A percentile compares a stretch with the other conserved stretches of the same genome.
phyloP scores from a whole-genome alignment of 345 rosid genomes.

The Acer saccharum region DNA sequence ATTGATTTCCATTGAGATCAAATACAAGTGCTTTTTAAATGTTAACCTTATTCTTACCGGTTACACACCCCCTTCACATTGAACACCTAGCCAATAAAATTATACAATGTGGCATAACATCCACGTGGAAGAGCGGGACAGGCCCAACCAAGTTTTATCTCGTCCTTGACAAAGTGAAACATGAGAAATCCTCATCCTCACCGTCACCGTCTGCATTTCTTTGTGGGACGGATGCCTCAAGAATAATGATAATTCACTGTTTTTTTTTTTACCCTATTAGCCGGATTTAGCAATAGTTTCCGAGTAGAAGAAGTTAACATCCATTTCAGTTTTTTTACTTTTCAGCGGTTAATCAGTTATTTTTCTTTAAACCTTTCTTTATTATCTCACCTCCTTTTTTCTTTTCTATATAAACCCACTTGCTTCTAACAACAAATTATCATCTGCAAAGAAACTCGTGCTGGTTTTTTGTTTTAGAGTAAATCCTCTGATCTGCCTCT shows the following conservation, averaged over 20 bases:
- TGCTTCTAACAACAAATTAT: not conserved
- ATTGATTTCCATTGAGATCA: too few species aligned
- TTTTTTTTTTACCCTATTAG: too few species aligned
- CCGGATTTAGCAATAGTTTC: not conserved
- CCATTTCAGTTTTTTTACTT: not conserved
- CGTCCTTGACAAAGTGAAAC: too few species aligned
- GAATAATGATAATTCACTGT: not conserved
- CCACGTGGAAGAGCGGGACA: too few species aligned
- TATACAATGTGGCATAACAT: too few species aligned
- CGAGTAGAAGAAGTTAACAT: not conserved
- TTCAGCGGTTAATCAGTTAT: slow-evolving; percentile 11
- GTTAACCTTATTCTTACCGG: slow-evolving; percentile 11
- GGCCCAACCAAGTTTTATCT: too few species aligned
- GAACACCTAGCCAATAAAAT: too few species aligned
- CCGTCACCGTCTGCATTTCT: too few species aligned
- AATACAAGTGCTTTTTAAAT: not conserved
- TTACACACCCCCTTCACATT: too few species aligned
- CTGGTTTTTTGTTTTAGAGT: not conserved
- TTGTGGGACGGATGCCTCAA: not conserved
- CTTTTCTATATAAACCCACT: slow-evolving; percentile 33
- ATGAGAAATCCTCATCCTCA: too few species aligned
- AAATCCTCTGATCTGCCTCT: not conserved
- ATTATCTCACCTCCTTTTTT: not conserved
- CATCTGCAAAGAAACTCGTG: slow-evolving; percentile 1
- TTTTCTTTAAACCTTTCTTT: not conserved